These are phyloP conservation scores for Puccinellia tenuiflora DNA, from an alignment of 176 grass and related monocot species.

Conservation along the genomic window DNA sequence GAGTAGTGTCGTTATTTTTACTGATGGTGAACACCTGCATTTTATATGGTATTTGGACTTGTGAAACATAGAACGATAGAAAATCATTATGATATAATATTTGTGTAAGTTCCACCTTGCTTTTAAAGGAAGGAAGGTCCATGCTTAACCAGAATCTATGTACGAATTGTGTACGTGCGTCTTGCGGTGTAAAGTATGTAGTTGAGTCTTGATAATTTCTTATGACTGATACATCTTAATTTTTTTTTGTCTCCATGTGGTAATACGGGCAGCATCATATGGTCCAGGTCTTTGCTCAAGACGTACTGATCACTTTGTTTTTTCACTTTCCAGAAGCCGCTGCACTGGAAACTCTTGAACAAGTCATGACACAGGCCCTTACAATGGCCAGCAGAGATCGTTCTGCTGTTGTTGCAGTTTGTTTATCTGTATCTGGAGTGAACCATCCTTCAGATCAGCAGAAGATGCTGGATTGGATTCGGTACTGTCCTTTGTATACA, in stretches of 20 bases:
- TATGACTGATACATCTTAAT: neutral
- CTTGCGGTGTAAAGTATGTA: neutral
- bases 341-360: slow-evolving; percentile 67
- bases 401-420: slow-evolving; percentile 67
- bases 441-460: slow-evolving; percentile 92
- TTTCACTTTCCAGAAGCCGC: slow-evolving; percentile 49
- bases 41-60: neutral
- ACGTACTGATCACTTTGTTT: slow-evolving; percentile 14
- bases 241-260: neutral
- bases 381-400: slow-evolving; percentile 46
- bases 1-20: neutral
- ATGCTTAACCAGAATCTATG: neutral
- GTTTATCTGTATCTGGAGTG: slow-evolving; percentile 89
- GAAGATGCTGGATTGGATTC: slow-evolving; percentile 80
- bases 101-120: neutral
- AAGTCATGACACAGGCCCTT: slow-evolving; percentile 68
- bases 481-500: slow-evolving; percentile 41
- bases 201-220: neutral
- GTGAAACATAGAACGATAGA: neutral
- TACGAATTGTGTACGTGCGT: neutral
- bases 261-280: neutral
- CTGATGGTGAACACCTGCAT: neutral
- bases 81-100: neutral
- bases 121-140: neutral
- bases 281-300: neutral